These are phyloP conservation scores for Phoma sp. DNA, from an alignment of 2,329 filamentous ascomycete genomes.

Conservation along the genomic window DNA sequence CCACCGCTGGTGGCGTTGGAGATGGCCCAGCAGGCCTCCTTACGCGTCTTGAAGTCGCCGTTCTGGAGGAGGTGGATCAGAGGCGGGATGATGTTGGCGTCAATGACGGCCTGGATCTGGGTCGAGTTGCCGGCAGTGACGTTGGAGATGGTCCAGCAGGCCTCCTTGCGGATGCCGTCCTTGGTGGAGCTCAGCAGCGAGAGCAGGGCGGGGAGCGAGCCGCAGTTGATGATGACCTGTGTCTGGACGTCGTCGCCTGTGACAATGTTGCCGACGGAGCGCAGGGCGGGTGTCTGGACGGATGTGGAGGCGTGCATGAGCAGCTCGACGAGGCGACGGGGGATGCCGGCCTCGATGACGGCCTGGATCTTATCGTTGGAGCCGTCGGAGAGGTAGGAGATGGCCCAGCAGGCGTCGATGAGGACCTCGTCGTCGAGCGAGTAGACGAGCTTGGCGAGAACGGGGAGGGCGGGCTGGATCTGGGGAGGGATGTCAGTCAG, in stretches of 20 bases:
- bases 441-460: constrained; percentile 96
- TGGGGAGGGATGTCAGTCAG: constrained; percentile 51
- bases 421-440: constrained; percentile 97
- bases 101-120: constrained; percentile 95
- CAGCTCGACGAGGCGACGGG: constrained; percentile 92
- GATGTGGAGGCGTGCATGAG: constrained; percentile 98
- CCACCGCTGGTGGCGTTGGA: constrained; percentile 98
- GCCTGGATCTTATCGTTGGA: constrained; percentile 99
- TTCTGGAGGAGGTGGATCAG: constrained; percentile 95
- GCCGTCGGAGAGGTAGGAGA: constrained; percentile 96
- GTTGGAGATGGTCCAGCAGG: constrained; percentile 99
- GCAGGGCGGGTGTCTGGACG: constrained; percentile 94
- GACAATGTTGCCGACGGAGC: constrained; percentile 98
- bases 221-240: constrained; percentile 99
- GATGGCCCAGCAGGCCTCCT: constrained; percentile 99
- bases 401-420: constrained; percentile 99
- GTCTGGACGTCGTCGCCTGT: constrained; percentile 99
- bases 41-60: constrained; percentile 97
- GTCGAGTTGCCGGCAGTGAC: constrained; percentile 97
- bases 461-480: constrained; percentile 93
- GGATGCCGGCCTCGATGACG: constrained; percentile 97
- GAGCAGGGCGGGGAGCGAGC: constrained; percentile 87
- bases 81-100: constrained; percentile 95
- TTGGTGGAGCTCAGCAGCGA: constrained; percentile 95
- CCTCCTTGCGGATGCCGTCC: constrained; percentile 98